Evolutionary conservation across 306 rosid genomes (phyloP).

Genomic region (Ormosia emarginata): DNA sequence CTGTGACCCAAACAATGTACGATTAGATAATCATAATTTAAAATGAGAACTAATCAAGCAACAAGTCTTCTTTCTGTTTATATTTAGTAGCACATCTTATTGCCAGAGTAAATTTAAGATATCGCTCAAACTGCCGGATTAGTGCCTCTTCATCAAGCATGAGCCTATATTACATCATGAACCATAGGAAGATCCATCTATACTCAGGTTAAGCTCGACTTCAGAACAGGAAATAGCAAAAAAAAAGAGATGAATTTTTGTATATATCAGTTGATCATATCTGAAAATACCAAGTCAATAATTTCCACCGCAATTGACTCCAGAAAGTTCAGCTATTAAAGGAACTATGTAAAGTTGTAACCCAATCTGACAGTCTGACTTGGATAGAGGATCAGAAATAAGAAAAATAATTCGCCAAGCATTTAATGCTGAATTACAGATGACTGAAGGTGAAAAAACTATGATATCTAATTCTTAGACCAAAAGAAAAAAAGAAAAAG

Average conservation of each 20-base stretch:
- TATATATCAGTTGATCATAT: not conserved
- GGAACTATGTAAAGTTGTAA: not conserved
- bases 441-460: not conserved
- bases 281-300: not conserved
- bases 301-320: not conserved
- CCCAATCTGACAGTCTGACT: not conserved
- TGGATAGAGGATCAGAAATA: not conserved
- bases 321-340: not conserved
- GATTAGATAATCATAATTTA: not conserved
- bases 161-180: not conserved
- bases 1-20: not conserved
- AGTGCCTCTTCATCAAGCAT: constrained; percentile 2
- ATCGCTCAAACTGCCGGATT: not conserved
- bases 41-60: not conserved
- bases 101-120: not conserved
- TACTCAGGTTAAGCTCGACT: not conserved
- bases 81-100: not conserved
- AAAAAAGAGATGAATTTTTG: not conserved
- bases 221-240: not conserved
- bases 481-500: not conserved
- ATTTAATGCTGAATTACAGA: not conserved
- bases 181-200: not conserved
- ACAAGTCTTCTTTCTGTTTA: not conserved
- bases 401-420: not conserved
- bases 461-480: not conserved